Evolutionary conservation across 2,329 filamentous ascomycete genomes (phyloP), one percentile per base, ranked within the genome.

Genomic region (Curvularia hawaiiensis): DNA sequence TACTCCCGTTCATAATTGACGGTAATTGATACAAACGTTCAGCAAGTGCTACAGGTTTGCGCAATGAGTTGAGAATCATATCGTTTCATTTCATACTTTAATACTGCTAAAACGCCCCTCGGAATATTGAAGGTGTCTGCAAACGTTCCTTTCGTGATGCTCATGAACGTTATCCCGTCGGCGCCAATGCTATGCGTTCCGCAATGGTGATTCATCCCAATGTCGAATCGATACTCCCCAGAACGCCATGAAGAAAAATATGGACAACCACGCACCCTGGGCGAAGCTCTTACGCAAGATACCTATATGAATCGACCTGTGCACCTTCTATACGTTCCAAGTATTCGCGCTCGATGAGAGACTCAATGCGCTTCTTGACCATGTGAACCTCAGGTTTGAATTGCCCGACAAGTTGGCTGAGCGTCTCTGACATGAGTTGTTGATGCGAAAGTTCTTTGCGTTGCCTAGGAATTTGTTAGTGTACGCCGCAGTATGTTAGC

Each of bases 361-460:
- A 88, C 73, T 93, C 90, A 58, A 94, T 89, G n/a, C 88, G 86
- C 73, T 86, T 88, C 82, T 94, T 94, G 78, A 94, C 88, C 78
- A 93, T 86, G 30, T 83, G 81, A 35, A 93, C 83, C 55, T 93
- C 90, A 0, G 90, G 90, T 69, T 86, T 89, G 80, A 94, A 94
- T 43, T 89, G 87, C 50, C 80, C 78, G 0, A 81, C 80, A 18
- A 93, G 81, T 69, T 91, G 88, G n/a, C 82, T 79, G 54, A 93
- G 84, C 12, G 91, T 89, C 75, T 93, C 89, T 18, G 83, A 84
- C 41, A 92, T 80, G 50, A 94, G 85, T 52, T 88, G 83, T 47
- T 87, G 82, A 70, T 94, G 90, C 2, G 82, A 77, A 12, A 90
- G 83, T 63, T 88, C 84, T 73, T 92, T 92, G 55, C 90, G 88